Evolutionary conservation across 306 rosid species (phyloP).

Genomic region (Vachellia pachyceras): DNA sequence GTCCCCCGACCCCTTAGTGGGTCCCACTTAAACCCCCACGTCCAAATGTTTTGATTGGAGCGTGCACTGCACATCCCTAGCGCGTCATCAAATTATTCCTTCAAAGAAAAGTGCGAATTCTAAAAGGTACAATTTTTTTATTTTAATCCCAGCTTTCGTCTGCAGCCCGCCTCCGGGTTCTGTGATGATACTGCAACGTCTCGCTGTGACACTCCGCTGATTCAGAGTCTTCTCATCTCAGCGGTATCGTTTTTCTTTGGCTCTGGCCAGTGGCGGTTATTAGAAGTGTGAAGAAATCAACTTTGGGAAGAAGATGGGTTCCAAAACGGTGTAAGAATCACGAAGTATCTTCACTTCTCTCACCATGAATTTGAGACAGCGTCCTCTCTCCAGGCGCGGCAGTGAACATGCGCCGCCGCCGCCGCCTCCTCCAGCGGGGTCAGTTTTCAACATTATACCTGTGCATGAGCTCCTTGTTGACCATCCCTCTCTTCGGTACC

Average conservation of each 20-base stretch:
- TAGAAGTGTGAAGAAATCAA: neutral
- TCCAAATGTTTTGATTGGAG: neutral
- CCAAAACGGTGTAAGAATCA: neutral
- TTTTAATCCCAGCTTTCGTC: neutral
- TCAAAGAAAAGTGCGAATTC: no score
- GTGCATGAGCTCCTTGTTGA: constrained; percentile 71
- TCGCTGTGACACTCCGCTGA: neutral
- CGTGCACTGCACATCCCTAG: constrained; percentile 1
- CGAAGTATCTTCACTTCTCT: neutral
- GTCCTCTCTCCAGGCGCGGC: constrained; percentile 40
- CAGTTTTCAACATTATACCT: constrained; percentile 82
- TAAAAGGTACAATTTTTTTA: constrained; percentile 39
- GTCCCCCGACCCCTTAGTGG: neutral
- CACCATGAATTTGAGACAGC: constrained; percentile 46
- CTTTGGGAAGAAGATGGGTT: constrained; percentile 34
- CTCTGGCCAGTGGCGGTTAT: neutral
- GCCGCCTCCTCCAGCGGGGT: constrained; percentile 36
- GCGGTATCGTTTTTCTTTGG: neutral
- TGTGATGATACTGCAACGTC: neutral
- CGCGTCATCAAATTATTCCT: constrained; percentile 22
- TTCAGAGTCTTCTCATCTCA: neutral
- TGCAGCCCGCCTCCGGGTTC: neutral
- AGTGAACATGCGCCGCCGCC: constrained; percentile 28
- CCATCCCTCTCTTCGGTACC: constrained; percentile 83
- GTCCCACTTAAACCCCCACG: constrained; percentile 1